Conservation (phyloP, 169 alveolate species). For the Plasmodium coatneyi region DNA sequence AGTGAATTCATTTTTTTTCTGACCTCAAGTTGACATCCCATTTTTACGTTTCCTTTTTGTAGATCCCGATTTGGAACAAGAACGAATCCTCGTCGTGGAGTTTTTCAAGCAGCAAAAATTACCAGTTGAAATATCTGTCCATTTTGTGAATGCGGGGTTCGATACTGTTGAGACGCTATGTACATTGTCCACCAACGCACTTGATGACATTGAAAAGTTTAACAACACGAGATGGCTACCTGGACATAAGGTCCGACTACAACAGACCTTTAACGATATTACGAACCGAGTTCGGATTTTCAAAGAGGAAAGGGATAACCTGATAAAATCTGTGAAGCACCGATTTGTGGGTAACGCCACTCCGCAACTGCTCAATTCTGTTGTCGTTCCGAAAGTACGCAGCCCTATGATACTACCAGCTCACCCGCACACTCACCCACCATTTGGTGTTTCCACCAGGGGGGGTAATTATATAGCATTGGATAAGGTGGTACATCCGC, state of each 20-base stretch:
- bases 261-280: conserved; percentile 82
- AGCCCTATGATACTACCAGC: conserved; percentile 57
- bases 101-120: conserved; percentile 88
- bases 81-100: conserved; percentile 86
- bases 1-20: conserved; percentile 3
- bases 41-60: neutral
- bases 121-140: conserved; percentile 89
- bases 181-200: conserved; percentile 86
- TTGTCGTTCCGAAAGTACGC: conserved; percentile 23
- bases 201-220: conserved; percentile 89
- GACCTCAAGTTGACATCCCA: neutral
- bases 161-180: conserved; percentile 91
- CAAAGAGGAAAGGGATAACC: conserved; percentile 78
- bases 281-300: conserved; percentile 78
- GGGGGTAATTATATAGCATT: conserved; percentile 24
- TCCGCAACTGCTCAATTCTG: conserved; percentile 27
- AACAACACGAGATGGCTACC: conserved; percentile 90
- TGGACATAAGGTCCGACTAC: conserved; percentile 89
- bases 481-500: conserved; percentile 13
- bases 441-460: conserved; percentile 36
- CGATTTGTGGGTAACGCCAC: conserved; percentile 18
- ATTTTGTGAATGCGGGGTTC: conserved; percentile 91
- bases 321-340: conserved; percentile 23
- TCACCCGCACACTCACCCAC: conserved; percentile 18
- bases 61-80: conserved; percentile 90